Base-by-base conservation (phyloP, 768 basidiomycete genomes). In the Aureoboletus auriporus region DNA sequence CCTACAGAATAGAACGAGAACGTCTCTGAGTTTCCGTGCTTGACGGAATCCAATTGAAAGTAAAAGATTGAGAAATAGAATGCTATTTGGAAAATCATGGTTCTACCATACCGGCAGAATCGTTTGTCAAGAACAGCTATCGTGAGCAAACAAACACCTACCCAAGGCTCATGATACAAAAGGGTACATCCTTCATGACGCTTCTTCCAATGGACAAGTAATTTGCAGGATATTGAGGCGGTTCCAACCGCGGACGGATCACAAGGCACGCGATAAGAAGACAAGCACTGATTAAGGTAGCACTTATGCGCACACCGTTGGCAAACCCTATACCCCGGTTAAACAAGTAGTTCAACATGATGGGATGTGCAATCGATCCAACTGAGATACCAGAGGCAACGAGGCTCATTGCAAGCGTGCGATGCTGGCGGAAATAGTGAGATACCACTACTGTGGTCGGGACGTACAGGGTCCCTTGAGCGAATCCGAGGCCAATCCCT, bases 1-100 rank as follows among this genome's bases (percentile, higher is more conserved):
- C 62, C 9, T 48, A 82, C 82, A 29, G 73, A 74, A 50, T 82
- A 82, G 51, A 84, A 83, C 1, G 82, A 77, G 5, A 83, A 65
- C 13, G 59, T 65, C 9, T 70, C 60, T 12, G 66, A 60, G 33
- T 78, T 68, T 1, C 75, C 73, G 47, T 78, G 78, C 41, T 69
- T 63, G 27, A 77, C 66, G 1, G 80, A 71, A 48, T 78, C 73
- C 11, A 82, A 60, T 52, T 84, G 82, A 8, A 83, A 54, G 57
- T 77, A 83, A 62, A 79, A 82, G 16, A 78, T 66, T 0, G 80
- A 78, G 40, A 71, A 77, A 49, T 71, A 79, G 30, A 78, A 56
- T 3, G 74, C 76, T 2, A 61, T 54, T 5, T 71, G 57, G 12
- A 70, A 67, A 36, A 67, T 46, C 1, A 60, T 3, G 14, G 53